A percentile compares a stretch with the other conserved stretches of the same genome.
phyloP scores from a whole-genome alignment of 495 filamentous ascomycete genomes.

The Oidiodendron maius region DNA sequence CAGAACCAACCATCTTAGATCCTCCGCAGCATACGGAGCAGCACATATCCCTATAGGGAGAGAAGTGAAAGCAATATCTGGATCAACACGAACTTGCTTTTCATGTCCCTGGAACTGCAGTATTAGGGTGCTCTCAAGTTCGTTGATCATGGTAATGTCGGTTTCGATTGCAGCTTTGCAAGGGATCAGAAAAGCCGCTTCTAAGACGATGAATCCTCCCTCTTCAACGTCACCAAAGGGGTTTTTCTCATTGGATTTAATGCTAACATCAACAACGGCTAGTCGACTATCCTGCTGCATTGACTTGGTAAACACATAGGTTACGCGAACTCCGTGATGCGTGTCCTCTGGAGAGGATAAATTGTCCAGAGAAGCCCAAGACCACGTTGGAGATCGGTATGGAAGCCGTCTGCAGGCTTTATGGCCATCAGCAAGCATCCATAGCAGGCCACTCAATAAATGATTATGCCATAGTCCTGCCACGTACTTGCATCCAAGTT shows the following conservation, averaged over 20 bases:
- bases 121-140: slow-evolving; percentile 4
- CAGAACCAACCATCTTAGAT: slow-evolving; percentile 1
- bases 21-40: background rate
- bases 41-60: slow-evolving; percentile 3
- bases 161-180: slow-evolving; percentile 4
- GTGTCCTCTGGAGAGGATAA: background rate
- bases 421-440: slow-evolving; percentile 3
- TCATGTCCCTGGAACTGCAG: slow-evolving; percentile 4
- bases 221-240: slow-evolving; percentile 1
- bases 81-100: slow-evolving; percentile 1
- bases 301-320: slow-evolving; percentile 4
- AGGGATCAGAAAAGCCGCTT: slow-evolving; percentile 2
- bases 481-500: background rate
- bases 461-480: slow-evolving; percentile 7
- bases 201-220: slow-evolving; percentile 3
- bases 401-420: slow-evolving; percentile 2
- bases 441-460: background rate
- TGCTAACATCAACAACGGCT: background rate
- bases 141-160: background rate
- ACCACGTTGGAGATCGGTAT: slow-evolving; percentile 5
- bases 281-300: slow-evolving; percentile 3
- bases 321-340: slow-evolving; percentile 6
- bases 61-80: slow-evolving; percentile 9
- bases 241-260: slow-evolving; percentile 1
- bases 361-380: slow-evolving; percentile 9